phyloP scores from a whole-genome alignment of 192 early-diverging fungal genomes.

The Lobosporangium transversale region DNA sequence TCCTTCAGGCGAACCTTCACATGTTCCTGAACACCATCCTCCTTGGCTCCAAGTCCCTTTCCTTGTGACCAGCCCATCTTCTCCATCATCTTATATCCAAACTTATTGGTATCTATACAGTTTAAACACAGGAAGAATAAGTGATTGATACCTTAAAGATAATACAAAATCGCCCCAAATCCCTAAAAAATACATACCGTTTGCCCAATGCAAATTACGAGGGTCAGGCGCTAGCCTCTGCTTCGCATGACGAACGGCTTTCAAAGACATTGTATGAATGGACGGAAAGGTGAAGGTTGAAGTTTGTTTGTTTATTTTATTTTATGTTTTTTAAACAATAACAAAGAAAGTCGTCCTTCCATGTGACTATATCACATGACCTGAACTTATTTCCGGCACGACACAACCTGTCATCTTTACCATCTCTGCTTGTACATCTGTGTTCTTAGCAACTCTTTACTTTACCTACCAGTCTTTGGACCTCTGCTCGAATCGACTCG shows the following conservation, averaged over 20 bases:
- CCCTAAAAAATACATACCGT: slow-evolving; percentile 60
- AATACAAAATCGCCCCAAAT: slow-evolving; percentile 4
- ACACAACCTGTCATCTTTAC: too few relatives aligned
- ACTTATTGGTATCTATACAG: slow-evolving; percentile 75
- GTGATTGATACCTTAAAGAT: background rate
- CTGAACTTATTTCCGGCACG: too few relatives aligned
- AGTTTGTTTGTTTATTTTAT: slow-evolving; percentile 7
- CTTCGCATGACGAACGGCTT: slow-evolving; percentile 61
- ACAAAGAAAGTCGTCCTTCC: too few relatives aligned
- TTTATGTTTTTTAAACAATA: too few relatives aligned
- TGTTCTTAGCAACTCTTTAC: too few relatives aligned
- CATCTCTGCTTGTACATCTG: too few relatives aligned
- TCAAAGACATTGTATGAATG: slow-evolving; percentile 39
- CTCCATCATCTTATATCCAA: slow-evolving; percentile 90
- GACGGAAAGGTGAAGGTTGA: background rate
- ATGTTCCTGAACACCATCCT: slow-evolving; percentile 85
- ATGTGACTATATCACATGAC: too few relatives aligned
- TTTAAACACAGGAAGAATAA: background rate
- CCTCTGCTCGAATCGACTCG: too few relatives aligned
- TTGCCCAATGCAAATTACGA: slow-evolving; percentile 91
- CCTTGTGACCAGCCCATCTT: slow-evolving; percentile 98
- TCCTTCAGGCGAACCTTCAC: slow-evolving; percentile 89
- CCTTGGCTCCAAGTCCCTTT: slow-evolving; percentile 90
- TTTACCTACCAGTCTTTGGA: too few relatives aligned
- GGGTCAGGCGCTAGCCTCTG: slow-evolving; percentile 90